Evolutionary conservation across 192 early-diverging fungal species (phyloP).

Genomic region (Backusella australiensis): DNA sequence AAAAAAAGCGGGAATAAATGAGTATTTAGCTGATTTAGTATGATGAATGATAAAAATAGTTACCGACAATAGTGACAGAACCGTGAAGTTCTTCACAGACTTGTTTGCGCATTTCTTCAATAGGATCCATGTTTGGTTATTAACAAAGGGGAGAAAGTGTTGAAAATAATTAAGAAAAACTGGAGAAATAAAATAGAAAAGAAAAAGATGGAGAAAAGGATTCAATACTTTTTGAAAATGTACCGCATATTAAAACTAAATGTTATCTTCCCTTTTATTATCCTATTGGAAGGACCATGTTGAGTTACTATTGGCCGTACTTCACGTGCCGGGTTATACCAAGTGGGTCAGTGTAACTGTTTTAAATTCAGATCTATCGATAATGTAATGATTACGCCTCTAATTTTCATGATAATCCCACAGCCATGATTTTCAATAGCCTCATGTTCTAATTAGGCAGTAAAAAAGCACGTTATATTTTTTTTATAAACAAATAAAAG

Average conservation of each 20-base stretch:
- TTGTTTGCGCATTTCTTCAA: slow-evolving; percentile 24
- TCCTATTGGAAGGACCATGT: neutral
- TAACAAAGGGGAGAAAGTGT: neutral
- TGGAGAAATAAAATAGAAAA: neutral
- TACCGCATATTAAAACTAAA: neutral
- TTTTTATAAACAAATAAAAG: neutral
- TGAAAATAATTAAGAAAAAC: neutral
- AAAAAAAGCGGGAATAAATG: neutral
- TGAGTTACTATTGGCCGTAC: neutral
- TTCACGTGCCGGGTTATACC: neutral
- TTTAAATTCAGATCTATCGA: neutral
- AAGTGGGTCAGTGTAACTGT: neutral
- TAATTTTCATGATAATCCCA: neutral
- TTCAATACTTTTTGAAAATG: neutral
- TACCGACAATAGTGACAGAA: slow-evolving; percentile 20
- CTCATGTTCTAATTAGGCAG: neutral
- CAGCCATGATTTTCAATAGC: neutral
- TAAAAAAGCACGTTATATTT: neutral
- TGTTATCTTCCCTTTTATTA: neutral
- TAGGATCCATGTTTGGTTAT: neutral
- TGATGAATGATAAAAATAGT: neutral
- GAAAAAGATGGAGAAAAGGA: too few species aligned
- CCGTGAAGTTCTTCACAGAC: slow-evolving; percentile 20
- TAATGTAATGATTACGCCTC: neutral
- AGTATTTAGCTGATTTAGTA: neutral